Conservation (phyloP, 805 yeast genomes). For the Monosporozyma siamensis region DNA sequence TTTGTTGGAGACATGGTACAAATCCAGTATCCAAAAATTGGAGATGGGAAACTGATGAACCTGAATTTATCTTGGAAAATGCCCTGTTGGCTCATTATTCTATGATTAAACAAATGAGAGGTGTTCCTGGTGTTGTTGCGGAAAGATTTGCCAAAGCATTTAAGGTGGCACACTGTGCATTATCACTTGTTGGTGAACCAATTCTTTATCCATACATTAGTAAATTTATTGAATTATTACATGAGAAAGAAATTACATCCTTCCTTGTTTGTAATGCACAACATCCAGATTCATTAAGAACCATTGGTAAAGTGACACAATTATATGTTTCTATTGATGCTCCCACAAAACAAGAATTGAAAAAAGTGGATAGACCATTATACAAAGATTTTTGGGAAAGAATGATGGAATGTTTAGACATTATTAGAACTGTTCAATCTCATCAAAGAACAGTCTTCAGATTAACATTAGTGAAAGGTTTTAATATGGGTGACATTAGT, state of each 20-base stretch:
- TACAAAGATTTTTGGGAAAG: conserved; percentile 92
- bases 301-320: conserved; percentile 73
- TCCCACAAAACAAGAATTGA: conserved; percentile 70
- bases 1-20: conserved; percentile 97
- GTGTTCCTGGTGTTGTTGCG: conserved; percentile 88
- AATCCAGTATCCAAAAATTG: conserved; percentile 93
- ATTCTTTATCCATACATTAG: conserved; percentile 88
- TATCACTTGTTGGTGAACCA: conserved; percentile 90
- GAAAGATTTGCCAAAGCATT: conserved; percentile 89
- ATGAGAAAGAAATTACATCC: conserved; percentile 69
- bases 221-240: conserved; percentile 72
- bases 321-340: conserved; percentile 91
- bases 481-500: conserved; percentile 69
- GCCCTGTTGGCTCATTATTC: conserved; percentile 85
- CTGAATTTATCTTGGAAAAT: conserved; percentile 73
- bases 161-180: conserved; percentile 81
- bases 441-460: conserved; percentile 89
- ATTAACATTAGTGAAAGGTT: conserved; percentile 83
- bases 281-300: conserved; percentile 76
- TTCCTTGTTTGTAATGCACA: conserved; percentile 93
- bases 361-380: conserved; percentile 79
- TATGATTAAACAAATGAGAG: conserved; percentile 88
- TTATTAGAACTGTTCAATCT: conserved; percentile 57
- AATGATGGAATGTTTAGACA: conserved; percentile 69
- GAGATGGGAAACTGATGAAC: conserved; percentile 94